These are phyloP conservation scores for Gossypium schwendimanii DNA, from an alignment of 441 rosid species.

Conservation along the genomic window DNA sequence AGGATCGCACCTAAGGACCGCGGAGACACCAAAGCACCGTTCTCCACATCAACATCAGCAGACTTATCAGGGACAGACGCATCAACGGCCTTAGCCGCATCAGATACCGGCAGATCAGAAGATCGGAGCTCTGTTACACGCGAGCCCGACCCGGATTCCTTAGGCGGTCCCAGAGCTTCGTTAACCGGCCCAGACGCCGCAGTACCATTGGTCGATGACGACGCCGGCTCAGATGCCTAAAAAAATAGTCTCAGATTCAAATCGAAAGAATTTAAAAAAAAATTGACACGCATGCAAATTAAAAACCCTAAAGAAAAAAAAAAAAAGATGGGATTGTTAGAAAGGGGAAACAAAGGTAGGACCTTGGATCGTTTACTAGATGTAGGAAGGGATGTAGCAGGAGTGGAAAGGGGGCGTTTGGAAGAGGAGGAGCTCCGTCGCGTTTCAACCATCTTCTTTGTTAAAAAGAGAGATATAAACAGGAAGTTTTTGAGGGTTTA, in stretches of 20 bases:
- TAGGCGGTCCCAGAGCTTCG: conserved; percentile 34
- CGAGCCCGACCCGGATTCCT: conserved; percentile 53
- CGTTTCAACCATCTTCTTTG: conserved; percentile 74
- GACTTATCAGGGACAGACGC: conserved; percentile 38
- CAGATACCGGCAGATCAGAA: conserved; percentile 53
- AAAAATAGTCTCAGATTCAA: conserved; percentile 27
- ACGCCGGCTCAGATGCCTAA: conserved; percentile 47
- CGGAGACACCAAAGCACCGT: conserved; percentile 43
- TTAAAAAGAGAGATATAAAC: conserved; percentile 5
- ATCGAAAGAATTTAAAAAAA: not conserved
- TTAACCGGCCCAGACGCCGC: conserved; percentile 25
- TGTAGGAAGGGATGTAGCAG: conserved; percentile 40
- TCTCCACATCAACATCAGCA: conserved; percentile 36
- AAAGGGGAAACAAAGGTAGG: not conserved
- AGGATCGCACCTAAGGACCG: conserved; percentile 49
- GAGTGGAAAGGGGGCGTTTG: conserved; percentile 57
- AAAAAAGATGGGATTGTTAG: not conserved
- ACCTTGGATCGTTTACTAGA: conserved; percentile 79
- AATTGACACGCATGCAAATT: conserved; percentile 1
- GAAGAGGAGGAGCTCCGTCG: conserved; percentile 82
- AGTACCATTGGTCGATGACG: conserved; percentile 45
- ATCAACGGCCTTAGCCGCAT: conserved; percentile 38
- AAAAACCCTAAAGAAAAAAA: not conserved
- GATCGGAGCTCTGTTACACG: conserved; percentile 51
- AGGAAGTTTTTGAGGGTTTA: not conserved